phyloP scores from a whole-genome alignment of 2,329 filamentous ascomycete genomes.

The Hymenoscyphus salicellus region DNA sequence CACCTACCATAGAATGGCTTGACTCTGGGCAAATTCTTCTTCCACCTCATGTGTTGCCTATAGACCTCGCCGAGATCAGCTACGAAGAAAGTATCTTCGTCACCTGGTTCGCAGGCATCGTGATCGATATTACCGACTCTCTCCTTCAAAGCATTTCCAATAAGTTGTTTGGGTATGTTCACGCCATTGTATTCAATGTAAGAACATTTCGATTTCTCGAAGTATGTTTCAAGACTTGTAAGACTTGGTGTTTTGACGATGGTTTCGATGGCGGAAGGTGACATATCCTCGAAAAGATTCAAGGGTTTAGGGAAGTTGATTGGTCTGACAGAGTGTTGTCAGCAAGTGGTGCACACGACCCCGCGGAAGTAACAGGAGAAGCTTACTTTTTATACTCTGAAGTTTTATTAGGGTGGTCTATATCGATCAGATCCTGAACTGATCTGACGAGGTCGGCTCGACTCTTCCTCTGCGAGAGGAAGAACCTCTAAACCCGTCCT shows the following conservation, averaged over 20 bases:
- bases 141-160: conserved; percentile 81
- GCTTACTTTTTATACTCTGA: conserved; percentile 28
- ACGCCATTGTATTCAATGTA: conserved; percentile 31
- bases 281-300: conserved; percentile 49
- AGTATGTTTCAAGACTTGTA: conserved; percentile 33
- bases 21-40: conserved; percentile 85
- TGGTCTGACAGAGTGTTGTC: background rate
- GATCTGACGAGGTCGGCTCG: conserved; percentile 95
- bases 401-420: conserved; percentile 83
- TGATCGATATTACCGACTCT: conserved; percentile 82
- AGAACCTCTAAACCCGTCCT: conserved; percentile 97
- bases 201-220: conserved; percentile 29
- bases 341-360: background rate
- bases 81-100: conserved; percentile 97
- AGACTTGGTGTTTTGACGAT: conserved; percentile 41
- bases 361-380: conserved; percentile 6
- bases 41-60: conserved; percentile 97
- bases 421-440: conserved; percentile 87
- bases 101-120: conserved; percentile 83
- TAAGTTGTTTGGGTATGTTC: conserved; percentile 67
- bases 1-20: conserved; percentile 96
- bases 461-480: conserved; percentile 99
- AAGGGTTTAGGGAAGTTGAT: conserved; percentile 18
- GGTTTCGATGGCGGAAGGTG: conserved; percentile 63
- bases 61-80: conserved; percentile 98